A percentile compares a stretch with the other conserved stretches of the same genome.
phyloP scores from a whole-genome alignment of 352 stramenopile genomes.

The Phytophthora megakarya region DNA sequence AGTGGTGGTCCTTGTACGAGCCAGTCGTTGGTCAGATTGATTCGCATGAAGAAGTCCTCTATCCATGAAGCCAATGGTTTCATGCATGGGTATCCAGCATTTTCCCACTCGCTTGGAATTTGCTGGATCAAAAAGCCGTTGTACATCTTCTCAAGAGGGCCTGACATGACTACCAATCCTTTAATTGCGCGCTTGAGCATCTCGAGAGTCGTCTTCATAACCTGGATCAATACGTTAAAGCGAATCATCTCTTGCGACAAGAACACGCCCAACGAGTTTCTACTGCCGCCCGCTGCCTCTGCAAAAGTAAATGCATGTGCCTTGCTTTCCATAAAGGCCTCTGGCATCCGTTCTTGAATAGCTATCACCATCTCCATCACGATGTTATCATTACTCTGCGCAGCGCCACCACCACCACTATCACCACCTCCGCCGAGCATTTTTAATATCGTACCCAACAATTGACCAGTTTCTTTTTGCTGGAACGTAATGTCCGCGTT shows the following conservation, averaged over 20 bases:
- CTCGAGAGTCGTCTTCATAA: conserved; percentile 86
- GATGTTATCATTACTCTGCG: conserved; percentile 70
- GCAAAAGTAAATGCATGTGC: conserved; percentile 86
- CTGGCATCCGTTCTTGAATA: conserved; percentile 82
- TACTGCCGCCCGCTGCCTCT: conserved; percentile 76
- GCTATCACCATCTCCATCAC: conserved; percentile 86
- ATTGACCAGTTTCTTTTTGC: conserved; percentile 89
- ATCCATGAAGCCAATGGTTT: conserved; percentile 93
- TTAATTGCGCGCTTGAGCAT: conserved; percentile 92
- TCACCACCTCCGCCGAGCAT: conserved; percentile 74
- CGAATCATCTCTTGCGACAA: conserved; percentile 90
- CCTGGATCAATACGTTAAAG: conserved; percentile 88
- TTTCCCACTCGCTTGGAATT: conserved; percentile 88
- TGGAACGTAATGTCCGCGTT: conserved; percentile 96
- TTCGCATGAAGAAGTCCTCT: conserved; percentile 91
- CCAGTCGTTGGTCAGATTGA: conserved; percentile 88
- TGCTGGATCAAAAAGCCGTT: conserved; percentile 92
- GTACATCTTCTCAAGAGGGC: conserved; percentile 92
- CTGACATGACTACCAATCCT: conserved; percentile 90
- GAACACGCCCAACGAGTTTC: conserved; percentile 94
- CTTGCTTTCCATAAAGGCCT: conserved; percentile 61
- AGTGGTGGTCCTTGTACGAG: conserved; percentile 78
- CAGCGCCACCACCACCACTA: conserved; percentile 44
- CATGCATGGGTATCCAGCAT: conserved; percentile 90
- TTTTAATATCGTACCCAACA: conserved; percentile 71